A percentile compares a stretch with the other conserved stretches of the same genome.
Conservation (phyloP, 164 flowering plant species). For the Nymphaea colorata region DNA sequence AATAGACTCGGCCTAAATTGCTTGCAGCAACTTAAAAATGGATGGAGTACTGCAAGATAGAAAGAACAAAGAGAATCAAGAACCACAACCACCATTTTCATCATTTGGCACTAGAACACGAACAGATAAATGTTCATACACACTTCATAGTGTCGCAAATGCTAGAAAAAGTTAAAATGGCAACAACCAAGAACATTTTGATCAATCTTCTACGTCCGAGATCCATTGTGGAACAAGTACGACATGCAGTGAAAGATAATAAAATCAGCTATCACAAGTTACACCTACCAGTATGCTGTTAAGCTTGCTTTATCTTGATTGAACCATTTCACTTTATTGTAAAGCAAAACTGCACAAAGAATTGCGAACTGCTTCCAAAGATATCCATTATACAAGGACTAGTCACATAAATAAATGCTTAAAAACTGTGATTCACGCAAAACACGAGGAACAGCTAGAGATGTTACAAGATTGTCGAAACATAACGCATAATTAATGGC, state of each 20-base stretch:
- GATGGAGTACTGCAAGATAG: too few relatives aligned
- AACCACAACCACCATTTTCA: too few relatives aligned
- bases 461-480: not conserved
- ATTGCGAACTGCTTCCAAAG: slow-evolving; percentile 6
- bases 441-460: not conserved
- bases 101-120: too few relatives aligned
- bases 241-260: not conserved
- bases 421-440: not conserved
- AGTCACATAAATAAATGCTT: not conserved
- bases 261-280: not conserved
- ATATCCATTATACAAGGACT: slow-evolving; percentile 27
- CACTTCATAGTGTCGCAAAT: too few relatives aligned
- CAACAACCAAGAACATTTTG: too few relatives aligned
- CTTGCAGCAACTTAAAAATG: too few relatives aligned
- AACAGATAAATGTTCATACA: too few relatives aligned
- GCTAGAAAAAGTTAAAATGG: too few relatives aligned
- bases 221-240: too few relatives aligned
- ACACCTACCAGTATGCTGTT: not conserved
- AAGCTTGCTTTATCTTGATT: not conserved
- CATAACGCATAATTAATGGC: not conserved
- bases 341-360: slow-evolving; percentile 9
- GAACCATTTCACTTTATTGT: not conserved
- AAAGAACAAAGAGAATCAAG: too few relatives aligned
- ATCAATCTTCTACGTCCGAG: too few relatives aligned
- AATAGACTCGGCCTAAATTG: too few relatives aligned